Evolutionary conservation across 352 stramenopile species (phyloP).

Genomic region (Nothophytophthora sp.): DNA sequence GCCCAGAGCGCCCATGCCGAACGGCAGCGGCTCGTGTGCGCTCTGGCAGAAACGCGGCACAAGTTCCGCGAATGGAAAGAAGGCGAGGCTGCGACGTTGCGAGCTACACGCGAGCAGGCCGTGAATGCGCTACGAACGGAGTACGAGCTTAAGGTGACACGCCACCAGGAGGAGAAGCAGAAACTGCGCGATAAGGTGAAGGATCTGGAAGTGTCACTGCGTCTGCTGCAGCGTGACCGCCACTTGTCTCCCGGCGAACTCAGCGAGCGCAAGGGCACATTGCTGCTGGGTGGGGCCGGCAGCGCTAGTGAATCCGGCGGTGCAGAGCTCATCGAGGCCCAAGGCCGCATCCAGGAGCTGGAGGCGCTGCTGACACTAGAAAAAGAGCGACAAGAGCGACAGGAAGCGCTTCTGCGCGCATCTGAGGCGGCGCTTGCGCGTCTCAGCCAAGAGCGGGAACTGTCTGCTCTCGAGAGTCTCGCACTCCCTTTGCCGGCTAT

Average conservation of each 20-base stretch:
- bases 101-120: conserved; percentile 53
- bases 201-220: conserved; percentile 66
- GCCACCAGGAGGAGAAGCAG: conserved; percentile 72
- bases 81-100: conserved; percentile 40
- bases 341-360: conserved; percentile 57
- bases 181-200: conserved; percentile 76
- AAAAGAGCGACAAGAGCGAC: conserved; percentile 55
- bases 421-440: conserved; percentile 55
- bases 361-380: conserved; percentile 55
- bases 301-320: conserved; percentile 40
- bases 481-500: conserved; percentile 22
- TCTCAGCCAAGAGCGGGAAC: conserved; percentile 50
- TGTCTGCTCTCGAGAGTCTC: conserved; percentile 37
- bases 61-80: conserved; percentile 79
- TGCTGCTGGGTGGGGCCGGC: conserved; percentile 31
- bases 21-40: conserved; percentile 52
- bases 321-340: conserved; percentile 59
- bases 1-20: conserved; percentile 34
- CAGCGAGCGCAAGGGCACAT: conserved; percentile 62
- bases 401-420: conserved; percentile 58
- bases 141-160: conserved; percentile 68
- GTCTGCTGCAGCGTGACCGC: conserved; percentile 62
- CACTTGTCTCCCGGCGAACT: conserved; percentile 59
- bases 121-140: conserved; percentile 55
- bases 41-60: conserved; percentile 50